Conservation (phyloP, 805 yeast genomes). For the Hagleromyces aurorensis region DNA sequence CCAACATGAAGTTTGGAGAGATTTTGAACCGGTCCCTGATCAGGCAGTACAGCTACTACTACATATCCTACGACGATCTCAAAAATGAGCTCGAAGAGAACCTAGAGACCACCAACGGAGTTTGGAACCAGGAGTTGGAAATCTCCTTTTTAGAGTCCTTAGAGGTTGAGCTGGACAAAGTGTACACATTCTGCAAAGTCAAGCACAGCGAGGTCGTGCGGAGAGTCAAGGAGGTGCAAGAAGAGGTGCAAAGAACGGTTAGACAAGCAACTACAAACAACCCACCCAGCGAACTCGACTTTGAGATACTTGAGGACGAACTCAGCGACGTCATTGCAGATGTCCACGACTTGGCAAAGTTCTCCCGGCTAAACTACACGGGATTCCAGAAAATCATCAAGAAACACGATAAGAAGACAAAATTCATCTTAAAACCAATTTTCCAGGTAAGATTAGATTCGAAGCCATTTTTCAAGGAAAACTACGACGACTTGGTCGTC, state of each 20-base stretch:
- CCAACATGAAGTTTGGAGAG: conserved; percentile 97
- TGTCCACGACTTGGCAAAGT: conserved; percentile 93
- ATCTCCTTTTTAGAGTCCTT: conserved; percentile 68
- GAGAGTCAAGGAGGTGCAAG: conserved; percentile 76
- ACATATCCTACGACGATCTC: conserved; percentile 84
- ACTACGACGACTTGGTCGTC: conserved; percentile 83
- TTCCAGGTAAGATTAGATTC: conserved; percentile 89
- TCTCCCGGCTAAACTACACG: conserved; percentile 86
- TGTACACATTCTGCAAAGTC: conserved; percentile 81
- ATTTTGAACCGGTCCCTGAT: conserved; percentile 83
- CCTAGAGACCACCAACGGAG: conserved; percentile 41
- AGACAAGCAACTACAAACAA: conserved; percentile 42
- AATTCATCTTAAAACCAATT: conserved; percentile 75
- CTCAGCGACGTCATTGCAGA: conserved; percentile 87
- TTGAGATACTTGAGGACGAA: conserved; percentile 67
- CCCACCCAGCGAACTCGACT: conserved; percentile 57
- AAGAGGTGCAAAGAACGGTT: conserved; percentile 59
- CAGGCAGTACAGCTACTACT: conserved; percentile 84
- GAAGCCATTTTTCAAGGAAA: conserved; percentile 93
- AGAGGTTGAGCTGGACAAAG: conserved; percentile 86
- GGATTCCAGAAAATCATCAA: conserved; percentile 96
- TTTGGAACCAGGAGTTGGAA: conserved; percentile 75
- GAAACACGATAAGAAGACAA: conserved; percentile 90
- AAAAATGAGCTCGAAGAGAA: conserved; percentile 73
- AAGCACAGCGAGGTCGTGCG: conserved; percentile 81